Evolutionary conservation across 345 rosid species (phyloP), one percentile per base, ranked within the genome.

Genomic region (Mercurialis annua): DNA sequence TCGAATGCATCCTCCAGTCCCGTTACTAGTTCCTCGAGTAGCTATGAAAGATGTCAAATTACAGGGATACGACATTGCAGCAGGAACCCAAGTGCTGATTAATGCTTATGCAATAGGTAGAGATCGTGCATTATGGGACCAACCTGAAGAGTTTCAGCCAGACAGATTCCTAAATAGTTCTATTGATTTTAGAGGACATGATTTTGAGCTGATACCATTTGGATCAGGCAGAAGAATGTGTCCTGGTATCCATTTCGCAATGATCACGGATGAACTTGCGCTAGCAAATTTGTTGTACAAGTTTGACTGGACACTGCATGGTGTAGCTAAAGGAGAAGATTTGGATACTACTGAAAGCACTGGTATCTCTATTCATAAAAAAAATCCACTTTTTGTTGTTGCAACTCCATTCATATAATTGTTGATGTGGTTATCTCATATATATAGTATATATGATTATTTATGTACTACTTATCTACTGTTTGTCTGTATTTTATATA

Each of bases 151-250:
- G 51, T 82, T 74, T 50, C 40, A 31, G 46, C 85, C 83, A 1
- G 79, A 79, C 64, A 76, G 81, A 27, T 82, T 82, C 71, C 30
- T 76, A 66, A 59, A 68, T 33, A 50, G 52, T 23, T 1, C 52
- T 2, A 34, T 68, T 51, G 85, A 82, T 49, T 71, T 67, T 34
- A 73, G 50, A 51, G 82, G 85, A 18, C 72, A 55, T 24, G 64
- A 78, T 31, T 81, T 76, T 9, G 62, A 81, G 44, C 44, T 76
- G 34, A 81, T 81, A 21, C 85, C 82, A 0, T 81, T 81, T 14
- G 85, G 82, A 20, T 68, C 72, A 0, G 82, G 79, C 2, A 71
- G 85, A 31, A 71, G 85, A 38, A 76, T 76, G 6, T 79, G 79
- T 24, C 81, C 82, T 0, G 83, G 85, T 5, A 40, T 30, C 0